phyloP scores from a whole-genome alignment of 192 early-diverging fungal genomes.

The Coemansia sp. region DNA sequence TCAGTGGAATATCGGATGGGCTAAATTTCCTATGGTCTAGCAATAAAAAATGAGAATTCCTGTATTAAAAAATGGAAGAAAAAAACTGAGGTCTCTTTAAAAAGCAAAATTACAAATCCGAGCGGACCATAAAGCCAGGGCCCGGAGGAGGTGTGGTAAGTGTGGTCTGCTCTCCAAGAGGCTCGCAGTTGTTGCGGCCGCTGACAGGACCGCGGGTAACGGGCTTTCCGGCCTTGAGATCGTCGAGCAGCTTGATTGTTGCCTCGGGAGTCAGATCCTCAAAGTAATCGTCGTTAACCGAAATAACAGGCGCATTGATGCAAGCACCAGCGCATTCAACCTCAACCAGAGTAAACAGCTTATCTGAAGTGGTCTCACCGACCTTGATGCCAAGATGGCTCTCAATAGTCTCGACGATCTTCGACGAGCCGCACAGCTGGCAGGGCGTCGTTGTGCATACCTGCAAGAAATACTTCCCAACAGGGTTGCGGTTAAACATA shows the following conservation, averaged over 20 bases:
- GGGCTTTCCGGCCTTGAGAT: conserved; percentile 76
- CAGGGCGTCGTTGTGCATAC: conserved; percentile 99
- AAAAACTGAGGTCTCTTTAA: not conserved
- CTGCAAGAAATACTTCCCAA: conserved; percentile 98
- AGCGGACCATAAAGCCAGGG: conserved; percentile 85
- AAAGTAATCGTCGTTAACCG: conserved; percentile 98
- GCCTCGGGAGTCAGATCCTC: conserved; percentile 95
- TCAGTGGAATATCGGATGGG: too few relatives aligned
- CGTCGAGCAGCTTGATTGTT: conserved; percentile 84
- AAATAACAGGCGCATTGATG: conserved; percentile 95
- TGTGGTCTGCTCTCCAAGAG: conserved; percentile 74
- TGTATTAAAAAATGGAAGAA: not conserved
- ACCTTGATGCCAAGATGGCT: conserved; percentile 88
- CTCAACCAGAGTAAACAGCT: conserved; percentile 97
- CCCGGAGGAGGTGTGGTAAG: conserved; percentile 85
- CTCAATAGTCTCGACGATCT: conserved; percentile 86
- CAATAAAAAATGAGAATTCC: not conserved
- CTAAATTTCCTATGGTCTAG: too few relatives aligned
- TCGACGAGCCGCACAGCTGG: conserved; percentile 89
- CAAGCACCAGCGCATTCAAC: conserved; percentile 99
- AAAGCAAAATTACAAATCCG: conserved; percentile 64
- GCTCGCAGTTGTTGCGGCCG: conserved; percentile 89
- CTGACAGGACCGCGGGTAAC: conserved; percentile 81
- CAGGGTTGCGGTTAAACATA: conserved; percentile 99
- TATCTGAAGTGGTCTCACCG: conserved; percentile 91